A percentile compares a stretch with the other conserved stretches of the same genome.
These are phyloP conservation scores for Phytophthora rubi DNA, from an alignment of 352 stramenopile genomes.

Conservation along the genomic window DNA sequence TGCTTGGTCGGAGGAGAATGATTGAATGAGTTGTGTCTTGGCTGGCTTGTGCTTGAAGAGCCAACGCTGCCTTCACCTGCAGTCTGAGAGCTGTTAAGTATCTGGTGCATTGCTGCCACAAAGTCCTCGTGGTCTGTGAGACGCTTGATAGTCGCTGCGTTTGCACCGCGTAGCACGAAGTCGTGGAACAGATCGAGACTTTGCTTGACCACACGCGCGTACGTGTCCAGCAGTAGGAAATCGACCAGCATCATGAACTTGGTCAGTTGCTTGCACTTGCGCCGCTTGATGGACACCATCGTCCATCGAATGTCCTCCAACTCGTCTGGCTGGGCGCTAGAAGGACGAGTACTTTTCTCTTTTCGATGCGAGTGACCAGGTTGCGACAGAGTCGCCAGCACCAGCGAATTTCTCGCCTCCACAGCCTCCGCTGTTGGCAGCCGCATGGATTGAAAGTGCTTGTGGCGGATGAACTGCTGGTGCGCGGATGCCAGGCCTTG, in stretches of 20 bases:
- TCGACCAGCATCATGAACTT: conserved; percentile 63
- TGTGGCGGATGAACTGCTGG: conserved; percentile 50
- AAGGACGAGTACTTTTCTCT: conserved; percentile 15
- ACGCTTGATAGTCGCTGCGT: conserved; percentile 39
- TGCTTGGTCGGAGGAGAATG: conserved; percentile 39
- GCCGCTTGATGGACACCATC: conserved; percentile 64
- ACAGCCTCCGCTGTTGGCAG: conserved; percentile 14
- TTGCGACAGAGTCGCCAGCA: conserved; percentile 11
- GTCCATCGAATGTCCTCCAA: conserved; percentile 74
- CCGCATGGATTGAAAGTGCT: conserved; percentile 51
- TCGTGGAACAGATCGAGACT: conserved; percentile 54
- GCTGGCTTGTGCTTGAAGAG: neutral
- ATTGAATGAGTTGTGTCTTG: neutral
- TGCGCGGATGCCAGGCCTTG: conserved; percentile 59
- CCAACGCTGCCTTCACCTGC: conserved; percentile 19
- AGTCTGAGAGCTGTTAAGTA: neutral
- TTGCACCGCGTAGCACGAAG: conserved; percentile 50
- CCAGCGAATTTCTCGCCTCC: conserved; percentile 29
- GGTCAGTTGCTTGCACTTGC: conserved; percentile 60
- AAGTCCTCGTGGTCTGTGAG: conserved; percentile 38
- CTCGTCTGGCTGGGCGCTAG: conserved; percentile 22
- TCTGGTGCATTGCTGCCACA: conserved; percentile 23
- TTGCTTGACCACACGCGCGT: conserved; percentile 41
- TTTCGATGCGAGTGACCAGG: neutral
- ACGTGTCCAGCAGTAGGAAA: conserved; percentile 62